Conservation (phyloP, 2,329 filamentous ascomycete genomes). For the Cryphonectria radicalis region DNA sequence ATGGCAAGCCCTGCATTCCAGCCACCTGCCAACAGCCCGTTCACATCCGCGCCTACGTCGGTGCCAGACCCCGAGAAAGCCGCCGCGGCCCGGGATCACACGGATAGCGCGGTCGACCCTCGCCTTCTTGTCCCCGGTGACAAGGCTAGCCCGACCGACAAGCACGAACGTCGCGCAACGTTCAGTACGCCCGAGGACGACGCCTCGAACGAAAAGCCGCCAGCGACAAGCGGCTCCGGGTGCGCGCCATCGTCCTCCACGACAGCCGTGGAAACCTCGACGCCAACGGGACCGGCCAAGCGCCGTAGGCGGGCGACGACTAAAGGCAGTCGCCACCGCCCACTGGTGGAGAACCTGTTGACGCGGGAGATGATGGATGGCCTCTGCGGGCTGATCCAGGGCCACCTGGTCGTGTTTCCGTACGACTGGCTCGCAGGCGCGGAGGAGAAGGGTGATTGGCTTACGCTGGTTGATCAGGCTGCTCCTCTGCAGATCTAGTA, state of each 20-base stretch:
- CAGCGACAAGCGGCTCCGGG: slow-evolving; percentile 36
- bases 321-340: slow-evolving; percentile 64
- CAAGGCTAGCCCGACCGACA: slow-evolving; percentile 32
- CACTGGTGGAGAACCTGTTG: slow-evolving; percentile 77
- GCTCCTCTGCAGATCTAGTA: slow-evolving; percentile 97
- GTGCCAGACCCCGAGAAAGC: slow-evolving; percentile 32
- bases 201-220: slow-evolving; percentile 39
- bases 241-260: slow-evolving; percentile 31
- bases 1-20: slow-evolving; percentile 24
- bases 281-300: slow-evolving; percentile 54
- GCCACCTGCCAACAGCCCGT: slow-evolving; percentile 18
- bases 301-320: slow-evolving; percentile 72
- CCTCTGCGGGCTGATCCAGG: slow-evolving; percentile 80
- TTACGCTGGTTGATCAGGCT: slow-evolving; percentile 94
- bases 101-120: slow-evolving; percentile 26
- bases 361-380: slow-evolving; percentile 78
- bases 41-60: slow-evolving; percentile 20
- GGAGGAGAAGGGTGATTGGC: slow-evolving; percentile 92
- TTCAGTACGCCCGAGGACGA: slow-evolving; percentile 54
- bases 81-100: slow-evolving; percentile 32
- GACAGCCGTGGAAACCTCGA: slow-evolving; percentile 9
- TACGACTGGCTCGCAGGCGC: slow-evolving; percentile 95
- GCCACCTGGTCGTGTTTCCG: slow-evolving; percentile 87
- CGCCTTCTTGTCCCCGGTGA: slow-evolving; percentile 29
- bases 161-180: slow-evolving; percentile 54